phyloP scores from a whole-genome alignment of 73 alveolate genomes.

The Effrenium voratum region DNA sequence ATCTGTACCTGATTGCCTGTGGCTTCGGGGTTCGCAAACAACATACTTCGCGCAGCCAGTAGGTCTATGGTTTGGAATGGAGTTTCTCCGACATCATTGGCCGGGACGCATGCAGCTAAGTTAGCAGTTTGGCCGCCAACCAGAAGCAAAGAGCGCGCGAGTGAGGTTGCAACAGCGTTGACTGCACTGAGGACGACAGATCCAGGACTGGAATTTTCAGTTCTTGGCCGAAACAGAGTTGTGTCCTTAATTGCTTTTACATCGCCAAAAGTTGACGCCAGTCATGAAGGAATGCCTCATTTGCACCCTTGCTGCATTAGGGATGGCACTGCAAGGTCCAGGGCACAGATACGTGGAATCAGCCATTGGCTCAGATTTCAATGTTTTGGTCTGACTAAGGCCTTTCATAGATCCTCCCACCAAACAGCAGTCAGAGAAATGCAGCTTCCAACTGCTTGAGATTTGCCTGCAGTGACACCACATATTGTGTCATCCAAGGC shows the following conservation, averaged over 20 bases:
- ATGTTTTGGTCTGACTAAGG: too few species aligned
- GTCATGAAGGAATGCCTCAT: too few species aligned
- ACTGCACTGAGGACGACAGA: constrained; percentile 8
- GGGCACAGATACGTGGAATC: constrained; percentile 59
- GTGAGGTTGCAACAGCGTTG: not conserved
- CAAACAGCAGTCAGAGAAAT: too few species aligned
- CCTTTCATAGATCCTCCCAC: too few species aligned
- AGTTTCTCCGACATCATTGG: constrained; percentile 71
- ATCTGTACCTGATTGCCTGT: not conserved
- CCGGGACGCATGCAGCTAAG: constrained; percentile 5
- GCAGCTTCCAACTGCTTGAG: too few species aligned
- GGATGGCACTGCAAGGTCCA: constrained; percentile 51
- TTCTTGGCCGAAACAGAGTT: constrained; percentile 74
- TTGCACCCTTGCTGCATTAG: too few species aligned
- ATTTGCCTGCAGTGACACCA: too few species aligned
- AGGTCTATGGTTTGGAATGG: constrained; percentile 88
- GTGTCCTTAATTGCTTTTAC: too few species aligned
- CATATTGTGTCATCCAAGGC: too few species aligned
- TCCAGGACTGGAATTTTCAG: constrained; percentile 65
- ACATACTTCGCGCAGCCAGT: not conserved
- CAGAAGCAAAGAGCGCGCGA: not conserved
- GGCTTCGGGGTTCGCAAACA: too few species aligned
- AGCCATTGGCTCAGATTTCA: not conserved
- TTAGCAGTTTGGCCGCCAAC: not conserved
- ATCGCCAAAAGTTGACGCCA: too few species aligned